These are phyloP conservation scores for Madurella mycetomatis DNA, from an alignment of 2,329 filamentous ascomycete species.

Conservation along the genomic window DNA sequence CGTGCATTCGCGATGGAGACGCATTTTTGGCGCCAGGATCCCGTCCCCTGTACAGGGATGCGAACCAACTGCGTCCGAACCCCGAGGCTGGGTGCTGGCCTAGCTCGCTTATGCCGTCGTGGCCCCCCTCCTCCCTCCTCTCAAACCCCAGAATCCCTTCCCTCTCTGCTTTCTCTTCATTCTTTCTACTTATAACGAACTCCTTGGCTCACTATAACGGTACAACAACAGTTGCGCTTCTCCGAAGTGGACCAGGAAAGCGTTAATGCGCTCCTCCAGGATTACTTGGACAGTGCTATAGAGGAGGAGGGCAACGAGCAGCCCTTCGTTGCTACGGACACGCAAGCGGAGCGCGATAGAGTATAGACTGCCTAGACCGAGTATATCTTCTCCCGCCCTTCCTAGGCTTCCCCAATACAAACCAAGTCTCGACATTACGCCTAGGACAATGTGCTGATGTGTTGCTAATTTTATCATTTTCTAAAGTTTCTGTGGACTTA, in stretches of 20 bases:
- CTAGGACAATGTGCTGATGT: background rate
- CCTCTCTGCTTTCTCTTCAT: background rate
- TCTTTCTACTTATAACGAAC: conserved; percentile 3
- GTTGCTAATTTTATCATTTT: conserved; percentile 6
- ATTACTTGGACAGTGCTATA: background rate
- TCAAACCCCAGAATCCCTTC: background rate
- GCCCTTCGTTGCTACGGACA: conserved; percentile 14
- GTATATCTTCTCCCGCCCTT: conserved; percentile 8
- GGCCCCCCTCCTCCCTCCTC: background rate
- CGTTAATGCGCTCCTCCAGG: conserved; percentile 10
- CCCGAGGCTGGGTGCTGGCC: background rate
- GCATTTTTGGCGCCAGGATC: too few species aligned
- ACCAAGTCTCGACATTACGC: background rate
- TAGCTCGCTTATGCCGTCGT: background rate
- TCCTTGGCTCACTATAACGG: conserved; percentile 2
- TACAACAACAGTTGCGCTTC: conserved; percentile 11
- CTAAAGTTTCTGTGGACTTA: conserved; percentile 5
- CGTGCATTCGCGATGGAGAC: too few species aligned
- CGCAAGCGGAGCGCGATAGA: conserved; percentile 9
- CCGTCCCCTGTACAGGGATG: too few species aligned
- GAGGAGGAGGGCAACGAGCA: conserved; percentile 11
- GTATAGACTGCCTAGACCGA: conserved; percentile 7
- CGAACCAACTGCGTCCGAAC: too few species aligned
- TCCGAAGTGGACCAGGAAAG: conserved; percentile 7
- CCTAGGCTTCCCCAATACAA: background rate